Percentiles rank a stretch among this genome's conserved stretches.
Evolutionary conservation across 106 monocot genomes (phyloP).

Genomic region (Dendrobium officinale): DNA sequence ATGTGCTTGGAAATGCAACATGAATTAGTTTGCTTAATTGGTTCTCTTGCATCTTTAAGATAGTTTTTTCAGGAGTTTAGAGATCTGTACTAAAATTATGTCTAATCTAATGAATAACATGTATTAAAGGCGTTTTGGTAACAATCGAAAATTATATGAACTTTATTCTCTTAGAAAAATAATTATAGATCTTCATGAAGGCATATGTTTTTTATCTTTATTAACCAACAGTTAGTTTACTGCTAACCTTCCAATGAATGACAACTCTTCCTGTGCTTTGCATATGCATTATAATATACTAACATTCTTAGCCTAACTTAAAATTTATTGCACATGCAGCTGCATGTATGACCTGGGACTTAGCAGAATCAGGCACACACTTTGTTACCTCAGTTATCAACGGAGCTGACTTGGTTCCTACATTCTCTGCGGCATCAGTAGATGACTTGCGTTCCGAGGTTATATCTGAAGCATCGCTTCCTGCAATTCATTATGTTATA

Average conservation of each 20-base stretch:
- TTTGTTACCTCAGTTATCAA: conserved; percentile 95
- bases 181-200: background rate
- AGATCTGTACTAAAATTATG: background rate
- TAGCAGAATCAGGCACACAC: conserved; percentile 83
- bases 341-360: conserved; percentile 98
- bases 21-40: background rate
- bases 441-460: conserved; percentile 97
- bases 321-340: conserved; percentile 37
- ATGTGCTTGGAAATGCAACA: too few relatives aligned
- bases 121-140: background rate
- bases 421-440: conserved; percentile 82
- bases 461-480: background rate
- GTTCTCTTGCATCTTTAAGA: too few relatives aligned
- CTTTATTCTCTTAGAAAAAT: background rate
- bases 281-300: background rate
- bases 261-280: background rate
- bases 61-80: background rate
- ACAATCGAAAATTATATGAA: background rate
- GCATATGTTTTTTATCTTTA: background rate
- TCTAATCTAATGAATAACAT: background rate
- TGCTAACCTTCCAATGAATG: background rate
- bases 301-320: background rate
- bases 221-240: background rate
- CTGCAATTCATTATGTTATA: background rate
- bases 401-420: conserved; percentile 94